phyloP scores from a whole-genome alignment of 257 asterid species.

The Solanum ossicruentum region DNA sequence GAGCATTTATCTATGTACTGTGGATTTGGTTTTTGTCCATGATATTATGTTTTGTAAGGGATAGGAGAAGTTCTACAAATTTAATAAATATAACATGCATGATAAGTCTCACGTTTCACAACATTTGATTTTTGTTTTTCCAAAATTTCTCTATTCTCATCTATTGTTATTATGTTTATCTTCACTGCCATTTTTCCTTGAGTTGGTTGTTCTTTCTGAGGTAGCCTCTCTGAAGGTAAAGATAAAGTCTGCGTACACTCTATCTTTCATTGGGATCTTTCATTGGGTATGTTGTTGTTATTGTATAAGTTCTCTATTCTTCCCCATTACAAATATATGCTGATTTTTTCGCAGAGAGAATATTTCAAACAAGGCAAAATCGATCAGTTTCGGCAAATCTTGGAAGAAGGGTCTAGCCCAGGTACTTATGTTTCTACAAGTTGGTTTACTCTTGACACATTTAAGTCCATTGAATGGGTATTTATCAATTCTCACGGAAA shows the following conservation, averaged over 20 bases:
- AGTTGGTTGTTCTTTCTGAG: background rate
- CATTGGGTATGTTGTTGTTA: background rate
- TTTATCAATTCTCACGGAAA: background rate
- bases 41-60: background rate
- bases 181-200: background rate
- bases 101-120: background rate
- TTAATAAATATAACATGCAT: background rate
- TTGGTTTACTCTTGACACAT: background rate
- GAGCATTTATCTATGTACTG: background rate
- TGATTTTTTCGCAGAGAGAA: constrained; percentile 67
- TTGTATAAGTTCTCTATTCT: background rate
- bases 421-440: constrained; percentile 23
- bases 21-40: background rate
- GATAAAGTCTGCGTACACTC: background rate
- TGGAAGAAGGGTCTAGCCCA: constrained; percentile 99
- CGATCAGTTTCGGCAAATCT: constrained; percentile 81
- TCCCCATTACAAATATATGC: background rate
- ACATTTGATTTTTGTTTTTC: background rate
- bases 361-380: constrained; percentile 95
- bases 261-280: background rate
- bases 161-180: background rate
- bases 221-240: background rate
- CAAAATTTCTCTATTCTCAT: background rate
- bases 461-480: background rate
- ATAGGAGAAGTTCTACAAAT: background rate